Conservation (phyloP, 371 early-diverging fungal species). For the Haplosporangium sp. region DNA sequence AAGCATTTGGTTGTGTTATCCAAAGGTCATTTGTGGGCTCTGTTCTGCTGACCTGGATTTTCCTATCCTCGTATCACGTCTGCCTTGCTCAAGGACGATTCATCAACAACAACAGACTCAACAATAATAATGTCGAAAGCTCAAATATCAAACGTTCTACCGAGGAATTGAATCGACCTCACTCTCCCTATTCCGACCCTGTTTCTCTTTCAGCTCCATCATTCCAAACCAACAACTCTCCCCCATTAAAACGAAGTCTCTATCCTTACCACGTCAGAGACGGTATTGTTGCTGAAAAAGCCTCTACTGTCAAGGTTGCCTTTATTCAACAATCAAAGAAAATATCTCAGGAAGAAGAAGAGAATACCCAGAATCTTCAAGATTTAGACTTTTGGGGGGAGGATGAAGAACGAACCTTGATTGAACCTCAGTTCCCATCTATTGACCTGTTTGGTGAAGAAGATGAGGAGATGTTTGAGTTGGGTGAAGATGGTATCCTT, state of each 20-base stretch:
- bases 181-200: conserved; percentile 25
- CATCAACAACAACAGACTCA: conserved; percentile 1
- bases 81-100: background rate
- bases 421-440: conserved; percentile 44
- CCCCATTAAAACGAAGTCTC: conserved; percentile 22
- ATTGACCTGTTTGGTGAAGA: conserved; percentile 42
- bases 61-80: conserved; percentile 11
- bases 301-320: background rate
- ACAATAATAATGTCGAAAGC: background rate
- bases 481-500: conserved; percentile 40
- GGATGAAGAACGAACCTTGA: conserved; percentile 24
- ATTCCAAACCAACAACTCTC: background rate
- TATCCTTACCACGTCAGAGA: conserved; percentile 28
- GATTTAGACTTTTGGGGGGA: conserved; percentile 21
- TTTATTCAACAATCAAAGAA: background rate
- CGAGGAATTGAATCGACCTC: background rate
- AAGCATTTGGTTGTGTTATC: background rate
- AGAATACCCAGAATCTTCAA: background rate
- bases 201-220: background rate
- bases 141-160: background rate
- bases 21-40: conserved; percentile 18
- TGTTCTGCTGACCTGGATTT: conserved; percentile 18
- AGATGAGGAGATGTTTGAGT: conserved; percentile 32
- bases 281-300: background rate
- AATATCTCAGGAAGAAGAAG: background rate